Conservation (phyloP, 2,329 filamentous ascomycete species). For the Blastomyces emzantsi region DNA sequence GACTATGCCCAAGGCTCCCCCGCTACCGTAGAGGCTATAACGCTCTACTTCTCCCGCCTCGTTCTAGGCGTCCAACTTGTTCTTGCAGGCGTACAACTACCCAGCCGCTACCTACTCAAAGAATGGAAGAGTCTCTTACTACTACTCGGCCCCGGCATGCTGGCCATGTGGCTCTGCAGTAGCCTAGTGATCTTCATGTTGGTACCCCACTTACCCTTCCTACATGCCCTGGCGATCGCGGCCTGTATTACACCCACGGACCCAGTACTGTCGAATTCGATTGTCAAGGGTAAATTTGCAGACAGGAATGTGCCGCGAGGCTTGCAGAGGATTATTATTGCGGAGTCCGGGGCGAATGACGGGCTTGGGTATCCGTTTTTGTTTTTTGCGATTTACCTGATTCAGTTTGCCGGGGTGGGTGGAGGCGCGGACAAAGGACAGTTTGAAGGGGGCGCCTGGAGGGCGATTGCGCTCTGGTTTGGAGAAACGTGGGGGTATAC, state of each 20-base stretch:
- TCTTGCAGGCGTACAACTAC: slow-evolving; percentile 77
- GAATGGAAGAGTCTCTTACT: slow-evolving; percentile 70
- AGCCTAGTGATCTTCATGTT: slow-evolving; percentile 69
- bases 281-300: slow-evolving; percentile 88
- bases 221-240: slow-evolving; percentile 70
- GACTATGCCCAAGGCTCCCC: slow-evolving; percentile 58
- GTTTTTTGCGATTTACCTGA: slow-evolving; percentile 73
- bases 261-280: slow-evolving; percentile 76
- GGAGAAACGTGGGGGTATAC: slow-evolving; percentile 77
- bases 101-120: slow-evolving; percentile 66
- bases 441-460: slow-evolving; percentile 49
- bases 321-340: slow-evolving; percentile 70
- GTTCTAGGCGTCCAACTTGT: slow-evolving; percentile 88
- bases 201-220: slow-evolving; percentile 60
- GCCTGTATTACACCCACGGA: slow-evolving; percentile 91
- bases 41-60: slow-evolving; percentile 73
- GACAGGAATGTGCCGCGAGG: slow-evolving; percentile 79
- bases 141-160: slow-evolving; percentile 77
- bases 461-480: slow-evolving; percentile 73
- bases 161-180: slow-evolving; percentile 76
- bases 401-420: slow-evolving; percentile 60
- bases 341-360: slow-evolving; percentile 82
- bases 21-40: slow-evolving; percentile 59
- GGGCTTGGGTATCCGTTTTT: slow-evolving; percentile 83
- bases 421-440: slow-evolving; percentile 28